Evolutionary conservation across 192 early-diverging fungal species (phyloP).

Genomic region (Coemansia sp.): DNA sequence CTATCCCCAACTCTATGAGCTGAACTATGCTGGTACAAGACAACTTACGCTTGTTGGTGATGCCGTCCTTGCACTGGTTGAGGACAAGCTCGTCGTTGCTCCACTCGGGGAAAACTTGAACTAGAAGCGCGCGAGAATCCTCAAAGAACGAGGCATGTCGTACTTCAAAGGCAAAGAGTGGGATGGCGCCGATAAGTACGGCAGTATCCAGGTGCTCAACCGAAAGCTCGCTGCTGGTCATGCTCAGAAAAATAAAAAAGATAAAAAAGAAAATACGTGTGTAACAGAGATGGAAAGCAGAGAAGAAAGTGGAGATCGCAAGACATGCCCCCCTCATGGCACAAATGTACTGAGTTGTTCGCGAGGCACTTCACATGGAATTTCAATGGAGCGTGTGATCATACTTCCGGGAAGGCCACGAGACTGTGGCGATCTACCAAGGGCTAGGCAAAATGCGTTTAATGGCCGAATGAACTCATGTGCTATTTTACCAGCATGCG

Average conservation of each 20-base stretch:
- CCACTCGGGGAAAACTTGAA: slow-evolving; percentile 66
- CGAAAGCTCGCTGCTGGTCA: slow-evolving; percentile 35
- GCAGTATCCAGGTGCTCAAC: slow-evolving; percentile 7
- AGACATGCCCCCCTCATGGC: neutral
- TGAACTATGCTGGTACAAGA: neutral
- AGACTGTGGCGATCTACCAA: slow-evolving; percentile 4
- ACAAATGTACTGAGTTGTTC: neutral
- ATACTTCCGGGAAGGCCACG: neutral
- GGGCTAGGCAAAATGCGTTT: too few relatives aligned
- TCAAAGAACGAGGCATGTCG: slow-evolving; percentile 62
- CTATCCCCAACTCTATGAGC: neutral
- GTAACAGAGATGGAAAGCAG: neutral
- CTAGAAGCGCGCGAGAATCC: slow-evolving; percentile 60
- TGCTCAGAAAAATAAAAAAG: slow-evolving; percentile 6
- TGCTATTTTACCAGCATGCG: neutral
- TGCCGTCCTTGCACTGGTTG: slow-evolving; percentile 76
- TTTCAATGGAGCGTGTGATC: neutral
- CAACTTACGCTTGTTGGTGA: slow-evolving; percentile 72
- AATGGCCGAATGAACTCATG: neutral
- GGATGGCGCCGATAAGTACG: slow-evolving; percentile 41
- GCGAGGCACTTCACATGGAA: neutral
- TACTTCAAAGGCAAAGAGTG: slow-evolving; percentile 41
- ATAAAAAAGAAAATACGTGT: neutral
- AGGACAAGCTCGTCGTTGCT: slow-evolving; percentile 59
- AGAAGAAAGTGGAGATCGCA: neutral